Evolutionary conservation across 257 asterid species (phyloP), one percentile per base, ranked within the genome.

Genomic region (Schizonepeta tenuifolia): DNA sequence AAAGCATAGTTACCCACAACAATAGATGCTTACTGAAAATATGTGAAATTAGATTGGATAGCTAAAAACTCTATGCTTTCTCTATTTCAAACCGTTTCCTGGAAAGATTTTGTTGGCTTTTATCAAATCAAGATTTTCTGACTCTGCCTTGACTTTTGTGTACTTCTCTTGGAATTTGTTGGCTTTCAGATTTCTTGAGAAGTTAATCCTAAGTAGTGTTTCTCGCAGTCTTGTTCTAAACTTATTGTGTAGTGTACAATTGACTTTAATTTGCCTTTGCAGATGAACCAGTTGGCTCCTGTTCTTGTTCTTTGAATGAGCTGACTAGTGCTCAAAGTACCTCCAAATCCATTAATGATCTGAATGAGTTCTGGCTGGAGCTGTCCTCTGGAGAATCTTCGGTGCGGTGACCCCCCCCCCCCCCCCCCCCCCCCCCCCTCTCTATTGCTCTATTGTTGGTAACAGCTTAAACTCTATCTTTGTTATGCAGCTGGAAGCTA

Each of bases 271-370:
- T 82, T 83, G 54, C 51, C 73, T 65, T 77, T 79, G 75, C 86
- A 94, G 99, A 89, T 74, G 85, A 85, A 36, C 80, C 83, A 71
- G 78, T 91, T 82, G 96, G 99, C 74, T 77, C 73, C 77, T 87
- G 70, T 76, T 81, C 87, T 41, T 83, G 90, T 80, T 80, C 95
- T 33, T 68, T 94, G 81, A 84, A 81, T 69, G 83, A 84, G 77
- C 80, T 91, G 79, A 67, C 70, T 59, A 79, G 64, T 55, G 58
- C 80, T 79, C 85, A 79, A 71, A 86, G 79, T 70, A 70, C 56
- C 61, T 63, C 81, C 72, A 72, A 20, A 31, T 69, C 77, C 60
- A 53, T 61, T 68, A 80, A 78, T 71, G 18, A 67, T 77, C 72
- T 56, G 55, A 53, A 75, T 75, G 90, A 84, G 64, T 83, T 90